Evolutionary conservation across 2,329 filamentous ascomycete species (phyloP).

Genomic region (Alternaria triticina): DNA sequence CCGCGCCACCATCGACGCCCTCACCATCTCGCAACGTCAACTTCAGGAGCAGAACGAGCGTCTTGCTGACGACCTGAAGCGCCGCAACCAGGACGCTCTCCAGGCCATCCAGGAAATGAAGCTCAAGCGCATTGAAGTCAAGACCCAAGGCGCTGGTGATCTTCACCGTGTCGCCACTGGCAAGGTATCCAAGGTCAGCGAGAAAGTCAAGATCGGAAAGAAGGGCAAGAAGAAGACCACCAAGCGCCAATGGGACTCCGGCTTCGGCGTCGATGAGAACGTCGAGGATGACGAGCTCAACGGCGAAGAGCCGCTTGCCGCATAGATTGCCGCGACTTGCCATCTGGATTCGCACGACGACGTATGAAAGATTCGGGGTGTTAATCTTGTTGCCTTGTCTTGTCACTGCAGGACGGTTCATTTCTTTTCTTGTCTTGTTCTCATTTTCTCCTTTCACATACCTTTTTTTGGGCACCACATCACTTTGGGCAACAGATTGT

Average conservation of each 20-base stretch:
- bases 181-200: conserved; percentile 39
- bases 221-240: conserved; percentile 36
- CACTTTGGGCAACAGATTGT: conserved; percentile 9
- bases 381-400: not conserved
- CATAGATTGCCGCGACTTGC: conserved; percentile 10
- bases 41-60: conserved; percentile 40
- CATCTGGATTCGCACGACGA: not conserved
- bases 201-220: conserved; percentile 43
- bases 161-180: conserved; percentile 37
- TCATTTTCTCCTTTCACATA: not conserved
- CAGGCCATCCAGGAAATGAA: conserved; percentile 43
- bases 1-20: conserved; percentile 38
- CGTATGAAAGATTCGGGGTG: not conserved
- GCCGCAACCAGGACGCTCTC: conserved; percentile 37
- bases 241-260: conserved; percentile 43
- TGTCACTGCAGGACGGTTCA: not conserved
- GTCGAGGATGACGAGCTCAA: conserved; percentile 19
- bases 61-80: conserved; percentile 33
- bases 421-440: conserved; percentile 1
- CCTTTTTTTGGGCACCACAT: conserved; percentile 1
- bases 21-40: conserved; percentile 35
- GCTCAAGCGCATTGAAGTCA: conserved; percentile 39
- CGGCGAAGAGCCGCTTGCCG: conserved; percentile 23
- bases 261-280: conserved; percentile 38
- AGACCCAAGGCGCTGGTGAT: conserved; percentile 31